phyloP scores from a whole-genome alignment of 2,329 filamentous ascomycete species.

The Triangularia setosa region DNA sequence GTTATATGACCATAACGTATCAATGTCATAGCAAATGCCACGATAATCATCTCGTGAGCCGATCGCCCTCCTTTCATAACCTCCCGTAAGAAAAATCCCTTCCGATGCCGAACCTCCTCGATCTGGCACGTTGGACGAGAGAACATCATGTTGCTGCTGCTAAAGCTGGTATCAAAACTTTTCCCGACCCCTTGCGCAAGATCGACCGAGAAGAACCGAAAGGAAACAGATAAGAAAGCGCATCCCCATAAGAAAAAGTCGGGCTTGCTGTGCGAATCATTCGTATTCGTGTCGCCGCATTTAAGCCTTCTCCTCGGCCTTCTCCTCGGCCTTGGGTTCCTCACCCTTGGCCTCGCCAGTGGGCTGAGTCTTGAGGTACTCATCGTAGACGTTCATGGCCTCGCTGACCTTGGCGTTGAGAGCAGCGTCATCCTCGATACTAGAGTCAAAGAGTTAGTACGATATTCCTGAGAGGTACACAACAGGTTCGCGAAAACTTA shows the following conservation, averaged over 20 bases:
- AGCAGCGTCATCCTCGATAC: constrained; percentile 83
- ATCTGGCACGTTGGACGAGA: constrained; percentile 17
- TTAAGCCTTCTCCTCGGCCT: constrained; percentile 51
- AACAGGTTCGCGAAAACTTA: constrained; percentile 54
- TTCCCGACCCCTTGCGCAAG: constrained; percentile 24
- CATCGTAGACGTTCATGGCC: constrained; percentile 94
- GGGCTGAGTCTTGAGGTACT: constrained; percentile 88
- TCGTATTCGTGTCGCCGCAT: constrained; percentile 25
- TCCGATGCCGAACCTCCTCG: constrained; percentile 16
- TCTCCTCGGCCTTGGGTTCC: constrained; percentile 47
- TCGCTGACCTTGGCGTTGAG: constrained; percentile 96
- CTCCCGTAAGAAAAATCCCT: constrained; percentile 24
- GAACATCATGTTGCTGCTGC: constrained; percentile 22
- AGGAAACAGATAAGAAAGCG: constrained; percentile 18
- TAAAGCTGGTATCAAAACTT: constrained; percentile 32
- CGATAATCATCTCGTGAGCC: constrained; percentile 21
- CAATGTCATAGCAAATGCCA: constrained; percentile 27
- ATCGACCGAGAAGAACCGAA: constrained; percentile 26
- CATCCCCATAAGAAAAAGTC: constrained; percentile 17
- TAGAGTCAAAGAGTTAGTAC: constrained; percentile 36
- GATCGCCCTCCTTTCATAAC: constrained; percentile 15
- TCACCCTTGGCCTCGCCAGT: constrained; percentile 36
- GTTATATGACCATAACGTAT: constrained; percentile 31
- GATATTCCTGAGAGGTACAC: background rate
- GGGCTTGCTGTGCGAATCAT: constrained; percentile 15